phyloP scores from a whole-genome alignment of 805 yeast genomes.

The Metschnikowia gruessii region DNA sequence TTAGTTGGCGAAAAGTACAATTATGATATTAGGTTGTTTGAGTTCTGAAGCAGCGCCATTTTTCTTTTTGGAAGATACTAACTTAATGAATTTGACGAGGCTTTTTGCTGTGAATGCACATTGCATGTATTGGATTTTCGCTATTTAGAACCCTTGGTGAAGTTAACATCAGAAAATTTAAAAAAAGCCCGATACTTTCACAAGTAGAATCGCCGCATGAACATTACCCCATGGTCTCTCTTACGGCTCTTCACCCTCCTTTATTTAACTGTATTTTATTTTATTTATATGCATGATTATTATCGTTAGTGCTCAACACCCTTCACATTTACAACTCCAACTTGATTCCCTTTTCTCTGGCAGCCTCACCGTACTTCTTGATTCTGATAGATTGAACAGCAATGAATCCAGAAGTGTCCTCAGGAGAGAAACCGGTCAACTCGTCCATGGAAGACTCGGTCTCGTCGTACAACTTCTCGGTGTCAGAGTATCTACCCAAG shows the following conservation, averaged over 20 bases:
- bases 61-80: too few relatives aligned
- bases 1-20: conserved; percentile 37
- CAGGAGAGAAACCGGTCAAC: conserved; percentile 95
- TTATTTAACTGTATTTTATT: neutral
- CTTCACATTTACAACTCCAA: conserved; percentile 39
- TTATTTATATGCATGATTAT: conserved; percentile 1
- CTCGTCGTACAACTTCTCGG: conserved; percentile 96
- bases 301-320: neutral
- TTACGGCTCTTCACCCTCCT: neutral
- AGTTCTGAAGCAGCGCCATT: neutral
- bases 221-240: neutral
- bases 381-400: conserved; percentile 98
- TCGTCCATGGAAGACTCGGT: conserved; percentile 99
- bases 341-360: conserved; percentile 69
- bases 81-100: too few relatives aligned
- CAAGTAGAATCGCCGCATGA: too few relatives aligned
- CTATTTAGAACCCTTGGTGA: too few relatives aligned
- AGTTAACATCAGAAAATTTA: too few relatives aligned
- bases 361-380: conserved; percentile 96
- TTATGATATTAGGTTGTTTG: conserved; percentile 12
- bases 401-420: conserved; percentile 95
- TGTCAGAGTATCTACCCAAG: conserved; percentile 91
- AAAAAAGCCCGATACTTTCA: too few relatives aligned
- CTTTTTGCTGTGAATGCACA: too few relatives aligned
- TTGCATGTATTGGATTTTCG: too few relatives aligned